Percentiles rank a stretch among this genome's conserved stretches.
phyloP scores from a whole-genome alignment of 805 yeast species.

The Ogataea minuta region DNA sequence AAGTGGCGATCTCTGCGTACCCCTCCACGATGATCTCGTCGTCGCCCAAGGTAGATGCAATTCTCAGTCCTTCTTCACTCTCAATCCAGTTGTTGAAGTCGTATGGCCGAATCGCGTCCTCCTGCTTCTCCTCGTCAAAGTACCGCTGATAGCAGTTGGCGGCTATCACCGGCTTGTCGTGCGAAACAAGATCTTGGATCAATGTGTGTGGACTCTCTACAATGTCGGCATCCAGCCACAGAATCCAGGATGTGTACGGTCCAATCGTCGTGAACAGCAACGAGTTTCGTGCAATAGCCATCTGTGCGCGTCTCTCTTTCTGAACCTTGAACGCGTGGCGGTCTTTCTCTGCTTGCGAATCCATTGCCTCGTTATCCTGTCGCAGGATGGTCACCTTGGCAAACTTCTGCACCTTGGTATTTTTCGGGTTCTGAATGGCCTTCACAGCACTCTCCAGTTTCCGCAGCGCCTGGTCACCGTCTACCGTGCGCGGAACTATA shows the following conservation, averaged over 20 bases:
- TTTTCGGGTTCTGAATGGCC: conserved; percentile 59
- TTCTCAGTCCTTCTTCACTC: conserved; percentile 69
- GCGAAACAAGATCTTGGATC: conserved; percentile 82
- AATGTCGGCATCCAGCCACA: conserved; percentile 96
- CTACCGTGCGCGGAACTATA: conserved; percentile 77
- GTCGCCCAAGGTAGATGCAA: conserved; percentile 70
- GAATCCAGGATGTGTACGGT: conserved; percentile 89
- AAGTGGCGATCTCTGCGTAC: conserved; percentile 88
- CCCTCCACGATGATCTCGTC: conserved; percentile 97
- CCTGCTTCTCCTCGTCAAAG: conserved; percentile 53
- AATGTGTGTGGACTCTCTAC: conserved; percentile 82
- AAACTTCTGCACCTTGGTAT: conserved; percentile 56
- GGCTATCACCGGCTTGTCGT: conserved; percentile 82
- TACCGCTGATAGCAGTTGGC: conserved; percentile 93
- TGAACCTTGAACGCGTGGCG: conserved; percentile 87
- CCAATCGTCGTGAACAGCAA: conserved; percentile 83
- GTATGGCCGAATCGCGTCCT: conserved; percentile 72
- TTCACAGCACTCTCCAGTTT: conserved; percentile 75
- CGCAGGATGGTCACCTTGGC: conserved; percentile 83
- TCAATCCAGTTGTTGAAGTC: conserved; percentile 97
- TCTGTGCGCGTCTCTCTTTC: conserved; percentile 81
- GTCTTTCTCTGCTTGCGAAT: conserved; percentile 76
- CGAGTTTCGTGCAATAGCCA: conserved; percentile 95
- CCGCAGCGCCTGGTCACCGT: conserved; percentile 78
- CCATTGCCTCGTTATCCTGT: conserved; percentile 81